Base-by-base conservation (phyloP, 805 yeast genomes). In the Saccharomyces paradoxus region DNA sequence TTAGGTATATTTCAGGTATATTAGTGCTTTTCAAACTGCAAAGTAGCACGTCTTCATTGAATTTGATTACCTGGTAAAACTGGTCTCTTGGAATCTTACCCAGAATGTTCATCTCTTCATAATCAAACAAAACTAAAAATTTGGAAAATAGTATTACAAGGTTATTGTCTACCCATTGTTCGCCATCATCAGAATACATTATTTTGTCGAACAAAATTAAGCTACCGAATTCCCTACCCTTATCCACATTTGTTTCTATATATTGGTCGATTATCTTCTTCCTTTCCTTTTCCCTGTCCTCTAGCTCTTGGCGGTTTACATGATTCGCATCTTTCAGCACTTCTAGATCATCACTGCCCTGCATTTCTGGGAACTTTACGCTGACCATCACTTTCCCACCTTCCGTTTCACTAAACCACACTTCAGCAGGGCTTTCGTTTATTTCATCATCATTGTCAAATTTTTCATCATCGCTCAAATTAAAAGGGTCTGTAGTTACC, bases 1-100 rank as follows among this genome's bases (percentile, higher is more conserved):
- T 71, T 5, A 80, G 55, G 51, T 63, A 68, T 2, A 68, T 55
- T 60, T 80, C 82, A 0, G 83, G 81, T 21, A 79, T 58, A 1
- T 71, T 58, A 4, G 73, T 71, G 48, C 74, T 74, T 32, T 73
- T 70, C 48, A 79, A 67, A 54, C 71, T 73, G 17, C 80, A 55
- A 1, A 71, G 54, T 9, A 77, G 46, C 0, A 66, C 67, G 22
- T 58, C 54, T 0, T 63, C 60, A n/a, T 64, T 58, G 21, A 68
- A 31, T 27, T 56, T 59, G 3, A 64, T 63, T 1, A 73, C 70
- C 61, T 47, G 67, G 50, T 54, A 78, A 61, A 64, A 74, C 10
- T 73, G 67, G 13, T 66, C 57, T 2, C 74, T 54, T 24, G 73
- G 64, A 3, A 80, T 63, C 50, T 74, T 71, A 1, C 83, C 83